Evolutionary conservation across 345 rosid species (phyloP).

Genomic region (Populus simonii): DNA sequence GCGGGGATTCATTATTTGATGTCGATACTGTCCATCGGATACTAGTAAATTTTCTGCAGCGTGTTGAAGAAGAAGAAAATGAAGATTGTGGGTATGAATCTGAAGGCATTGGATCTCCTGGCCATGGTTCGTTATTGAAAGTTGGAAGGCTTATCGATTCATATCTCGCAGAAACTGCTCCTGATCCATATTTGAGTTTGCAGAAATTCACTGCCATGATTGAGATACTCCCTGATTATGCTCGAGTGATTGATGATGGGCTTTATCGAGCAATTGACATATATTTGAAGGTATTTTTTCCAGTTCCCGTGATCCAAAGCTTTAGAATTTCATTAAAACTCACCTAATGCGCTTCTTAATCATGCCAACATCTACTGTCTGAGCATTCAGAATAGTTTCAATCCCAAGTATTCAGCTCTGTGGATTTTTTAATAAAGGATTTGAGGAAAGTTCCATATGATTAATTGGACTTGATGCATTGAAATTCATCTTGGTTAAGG

Average conservation of each 20-base stretch:
- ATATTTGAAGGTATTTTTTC: constrained; percentile 61
- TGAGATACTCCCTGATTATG: constrained; percentile 68
- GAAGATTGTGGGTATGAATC: constrained; percentile 50
- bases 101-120: constrained; percentile 49
- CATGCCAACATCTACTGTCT: too few species aligned
- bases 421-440: too few species aligned
- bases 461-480: too few species aligned
- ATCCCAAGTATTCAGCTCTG: too few species aligned
- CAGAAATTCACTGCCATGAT: constrained; percentile 65
- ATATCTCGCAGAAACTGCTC: constrained; percentile 79
- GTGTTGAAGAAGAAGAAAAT: constrained; percentile 61
- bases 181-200: constrained; percentile 70
- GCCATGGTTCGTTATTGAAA: constrained; percentile 65
- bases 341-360: too few species aligned
- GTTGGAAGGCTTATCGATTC: constrained; percentile 79
- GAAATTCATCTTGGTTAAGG: too few species aligned
- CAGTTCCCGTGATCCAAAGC: background rate
- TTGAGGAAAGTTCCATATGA: too few species aligned
- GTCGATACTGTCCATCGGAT: constrained; percentile 71
- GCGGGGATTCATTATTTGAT: constrained; percentile 68
- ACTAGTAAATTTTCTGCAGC: constrained; percentile 57
- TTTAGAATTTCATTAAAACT: background rate
- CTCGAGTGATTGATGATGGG: constrained; percentile 78
- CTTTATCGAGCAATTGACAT: constrained; percentile 79
- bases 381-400: too few species aligned